Evolutionary conservation across 2,329 filamentous ascomycete genomes (phyloP), one percentile per base, ranked within the genome.

Genomic region (Didymella segeticola): DNA sequence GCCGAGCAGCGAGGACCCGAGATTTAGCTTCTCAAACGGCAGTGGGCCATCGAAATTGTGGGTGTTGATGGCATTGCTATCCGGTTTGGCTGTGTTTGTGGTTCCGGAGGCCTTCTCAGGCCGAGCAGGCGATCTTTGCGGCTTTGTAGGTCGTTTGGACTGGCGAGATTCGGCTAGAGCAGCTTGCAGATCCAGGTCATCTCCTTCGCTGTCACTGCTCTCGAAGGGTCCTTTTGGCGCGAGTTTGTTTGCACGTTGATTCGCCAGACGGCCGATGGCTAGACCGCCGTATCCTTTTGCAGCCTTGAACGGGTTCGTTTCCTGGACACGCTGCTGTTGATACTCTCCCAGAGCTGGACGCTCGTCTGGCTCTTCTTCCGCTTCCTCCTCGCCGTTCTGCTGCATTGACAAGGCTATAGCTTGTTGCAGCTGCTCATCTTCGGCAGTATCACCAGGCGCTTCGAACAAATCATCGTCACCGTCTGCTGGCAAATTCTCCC

Each of bases 351-450:
- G 72, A 38, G 76, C 76, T 12, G 76, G 71, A 33, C 80, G 75
- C n/a, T 79, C 68, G 26, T 75, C 73, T 4, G 63, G 69, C 8
- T 64, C 63, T 14, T 70, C 60, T 53, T 86, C 83, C 53, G 83
- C 82, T 10, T 84, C 79, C n/a, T 80, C 87, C 4, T 80, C 70
- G 3, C 79, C 77, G 15, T 79, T 87, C 62, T 88, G 65, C 46
- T 79, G 83, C 30, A 98, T 77, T 5, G 93, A 98, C 74, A 98
- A 81, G 2, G 89, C 89, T 67, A 98, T 96, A 11, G 93, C 93
- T 57, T 82, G 83, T 54, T 86, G 86, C 5, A 98, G 79, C 45
- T 96, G 91, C 58, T 90, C 87, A 15, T 93, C 89, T 31, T 90
- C 86, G 14, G 83, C 80, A 12, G 79, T 80, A 42, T 70, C 59